Conservation (phyloP, 495 filamentous ascomycete species). For the Penicillium steckii region DNA sequence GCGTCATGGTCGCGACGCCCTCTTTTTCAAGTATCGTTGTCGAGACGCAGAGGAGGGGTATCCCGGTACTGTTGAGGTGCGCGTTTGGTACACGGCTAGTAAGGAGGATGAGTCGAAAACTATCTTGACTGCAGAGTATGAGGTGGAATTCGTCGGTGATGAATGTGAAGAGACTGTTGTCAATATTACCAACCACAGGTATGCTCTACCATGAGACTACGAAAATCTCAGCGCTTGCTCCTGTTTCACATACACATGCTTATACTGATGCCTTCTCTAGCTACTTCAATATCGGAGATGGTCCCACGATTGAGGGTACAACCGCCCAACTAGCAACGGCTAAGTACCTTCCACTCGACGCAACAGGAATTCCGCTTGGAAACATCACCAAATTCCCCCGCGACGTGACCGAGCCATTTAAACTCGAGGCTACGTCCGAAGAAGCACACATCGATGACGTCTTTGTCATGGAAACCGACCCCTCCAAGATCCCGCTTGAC, state of each 20-base stretch:
- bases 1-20: constrained; percentile 68
- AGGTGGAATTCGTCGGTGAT: constrained; percentile 74
- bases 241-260: too few species aligned
- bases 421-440: constrained; percentile 57
- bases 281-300: constrained; percentile 83
- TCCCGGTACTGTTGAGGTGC: constrained; percentile 77
- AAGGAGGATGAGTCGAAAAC: constrained; percentile 61
- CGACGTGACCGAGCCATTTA: constrained; percentile 60
- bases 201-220: constrained; percentile 17
- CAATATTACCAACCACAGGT: constrained; percentile 95
- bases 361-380: constrained; percentile 61
- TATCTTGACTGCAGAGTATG: constrained; percentile 81
- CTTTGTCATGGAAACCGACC: constrained; percentile 71
- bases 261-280: constrained; percentile 40
- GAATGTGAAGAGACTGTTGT: constrained; percentile 82
- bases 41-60: constrained; percentile 80
- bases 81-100: constrained; percentile 73
- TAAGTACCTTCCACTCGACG: constrained; percentile 72
- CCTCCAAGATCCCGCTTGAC: constrained; percentile 66
- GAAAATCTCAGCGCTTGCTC: too few species aligned
- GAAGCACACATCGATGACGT: constrained; percentile 85
- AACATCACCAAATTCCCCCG: constrained; percentile 50
- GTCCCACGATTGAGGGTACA: constrained; percentile 71
- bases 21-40: constrained; percentile 72
- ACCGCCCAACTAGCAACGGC: constrained; percentile 67